Base-by-base conservation (phyloP, 129 eudicot species). In the Artemisia tridentata region DNA sequence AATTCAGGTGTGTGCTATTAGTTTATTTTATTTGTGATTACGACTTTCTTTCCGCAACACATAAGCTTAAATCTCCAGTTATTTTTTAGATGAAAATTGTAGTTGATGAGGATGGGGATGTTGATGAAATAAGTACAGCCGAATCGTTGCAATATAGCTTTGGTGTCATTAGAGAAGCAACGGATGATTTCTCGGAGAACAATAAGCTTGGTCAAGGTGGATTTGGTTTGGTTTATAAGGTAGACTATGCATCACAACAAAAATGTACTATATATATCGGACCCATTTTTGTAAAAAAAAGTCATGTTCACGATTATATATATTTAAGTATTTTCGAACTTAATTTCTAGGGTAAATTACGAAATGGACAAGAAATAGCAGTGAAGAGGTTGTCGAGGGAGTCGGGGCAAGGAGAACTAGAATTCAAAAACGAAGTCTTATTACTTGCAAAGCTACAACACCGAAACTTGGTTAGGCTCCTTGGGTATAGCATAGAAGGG, bases 221-320 rank as follows among this genome's bases (percentile, higher is more conserved):
- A 70, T 84, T 81, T 63, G 89, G 84, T 51, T 63, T 50, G 21
- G 84, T 84, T 38, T 84, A 81, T 72, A 81, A 84, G 84, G 89
- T 84, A 63, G 74, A 56, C 9, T 52, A 64, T 4, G 14, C 17
- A 56, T 38, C 46, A 34, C 13, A 43, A 7, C 5, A 7, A 45
- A 60, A 13, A 17, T 16, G 12, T 2, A 38, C 45, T 38, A 7
- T 9, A 43, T 21, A 66, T 18, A 43, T 66, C 12, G 23, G 25
- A 61, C 15, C 45, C 0, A n/a, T 12, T 20, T 43, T 17, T 7
- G 13, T 14, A 34, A 63, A 14, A 63, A 14, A 41, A 38, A 38
- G 10, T 38, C 45, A 38, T 38, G 1, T 38, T 7, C 45, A 38
- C 45, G 11, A 8, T 38, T 38, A 7, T 31, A 31, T 31, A 38